phyloP scores from a whole-genome alignment of 2,329 filamentous ascomycete genomes.

The Claviceps spartinae region DNA sequence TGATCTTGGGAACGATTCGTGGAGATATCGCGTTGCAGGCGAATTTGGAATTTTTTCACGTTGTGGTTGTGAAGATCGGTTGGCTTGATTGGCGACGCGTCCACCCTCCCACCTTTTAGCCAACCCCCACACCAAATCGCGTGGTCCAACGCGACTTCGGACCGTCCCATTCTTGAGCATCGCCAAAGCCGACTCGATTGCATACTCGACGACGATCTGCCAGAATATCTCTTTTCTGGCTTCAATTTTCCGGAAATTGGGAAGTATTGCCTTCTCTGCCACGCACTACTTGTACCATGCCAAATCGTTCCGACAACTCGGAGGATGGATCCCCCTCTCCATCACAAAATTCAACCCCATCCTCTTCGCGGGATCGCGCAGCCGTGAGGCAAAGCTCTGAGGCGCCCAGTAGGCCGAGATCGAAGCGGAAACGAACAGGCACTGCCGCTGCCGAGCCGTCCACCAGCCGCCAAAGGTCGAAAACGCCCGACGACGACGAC shows the following conservation, averaged over 20 bases:
- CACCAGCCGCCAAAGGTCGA: slow-evolving; percentile 11
- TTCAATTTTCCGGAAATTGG: no score
- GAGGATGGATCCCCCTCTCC: slow-evolving; percentile 10
- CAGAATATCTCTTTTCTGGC: no score
- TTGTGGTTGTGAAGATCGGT: no score
- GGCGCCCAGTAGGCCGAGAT: slow-evolving; percentile 11
- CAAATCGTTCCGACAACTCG: slow-evolving; percentile 12
- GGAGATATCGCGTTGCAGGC: no score
- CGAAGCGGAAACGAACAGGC: slow-evolving; percentile 20
- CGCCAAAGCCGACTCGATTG: not conserved
- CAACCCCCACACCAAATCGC: not conserved
- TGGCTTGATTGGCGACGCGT: not conserved
- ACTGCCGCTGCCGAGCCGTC: slow-evolving; percentile 12
- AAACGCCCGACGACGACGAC: slow-evolving; percentile 1
- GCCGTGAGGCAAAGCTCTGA: slow-evolving; percentile 15
- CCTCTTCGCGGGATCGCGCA: slow-evolving; percentile 11
- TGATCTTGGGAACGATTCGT: no score
- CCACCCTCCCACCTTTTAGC: not conserved
- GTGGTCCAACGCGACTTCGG: not conserved
- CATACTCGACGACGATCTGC: no score
- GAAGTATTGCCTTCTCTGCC: not conserved
- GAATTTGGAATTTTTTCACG: no score
- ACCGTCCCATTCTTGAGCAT: not conserved
- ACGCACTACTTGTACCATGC: slow-evolving; percentile 8
- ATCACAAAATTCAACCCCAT: slow-evolving; percentile 8